Evolutionary conservation across 1,284 basidiomycete species (phyloP).

Genomic region (Naganishia liquefaciens): DNA sequence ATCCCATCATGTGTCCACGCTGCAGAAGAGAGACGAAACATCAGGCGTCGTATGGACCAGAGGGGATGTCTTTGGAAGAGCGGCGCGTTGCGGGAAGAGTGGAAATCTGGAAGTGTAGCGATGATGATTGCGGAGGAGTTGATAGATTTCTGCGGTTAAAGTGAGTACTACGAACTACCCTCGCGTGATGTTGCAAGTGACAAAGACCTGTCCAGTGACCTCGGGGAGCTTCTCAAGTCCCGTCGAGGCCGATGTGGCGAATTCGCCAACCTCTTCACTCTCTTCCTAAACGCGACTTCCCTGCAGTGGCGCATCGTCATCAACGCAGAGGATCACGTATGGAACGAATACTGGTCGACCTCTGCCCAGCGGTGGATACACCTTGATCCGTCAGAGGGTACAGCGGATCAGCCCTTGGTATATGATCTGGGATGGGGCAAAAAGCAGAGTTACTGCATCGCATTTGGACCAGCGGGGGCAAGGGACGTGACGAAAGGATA

Average conservation of each 20-base stretch:
- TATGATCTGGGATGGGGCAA: conserved; percentile 58
- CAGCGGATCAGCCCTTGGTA: conserved; percentile 52
- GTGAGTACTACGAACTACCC: no score
- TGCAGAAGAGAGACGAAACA: conserved; percentile 47
- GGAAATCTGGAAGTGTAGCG: conserved; percentile 52
- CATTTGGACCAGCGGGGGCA: conserved; percentile 53
- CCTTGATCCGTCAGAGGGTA: conserved; percentile 56
- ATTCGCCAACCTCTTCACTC: conserved; percentile 57
- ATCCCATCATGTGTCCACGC: conserved; percentile 54
- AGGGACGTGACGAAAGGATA: conserved; percentile 56
- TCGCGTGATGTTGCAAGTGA: no score
- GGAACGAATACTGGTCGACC: conserved; percentile 54
- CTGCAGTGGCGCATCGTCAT: conserved; percentile 55
- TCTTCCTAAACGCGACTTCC: conserved; percentile 53
- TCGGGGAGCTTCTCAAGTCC: conserved; percentile 47
- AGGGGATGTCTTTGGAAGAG: conserved; percentile 44
- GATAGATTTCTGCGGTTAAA: conserved; percentile 55
- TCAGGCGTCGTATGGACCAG: conserved; percentile 3
- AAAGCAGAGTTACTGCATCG: conserved; percentile 56
- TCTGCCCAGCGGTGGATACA: conserved; percentile 54
- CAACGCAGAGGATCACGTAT: conserved; percentile 58
- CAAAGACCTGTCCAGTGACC: conserved; percentile 39
- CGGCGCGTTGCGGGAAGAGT: conserved; percentile 50
- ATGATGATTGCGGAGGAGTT: conserved; percentile 39
- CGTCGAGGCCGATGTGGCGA: conserved; percentile 56